Evolutionary conservation across 1,284 basidiomycete genomes (phyloP).

Genomic region (Cryptococcus wingfieldii): DNA sequence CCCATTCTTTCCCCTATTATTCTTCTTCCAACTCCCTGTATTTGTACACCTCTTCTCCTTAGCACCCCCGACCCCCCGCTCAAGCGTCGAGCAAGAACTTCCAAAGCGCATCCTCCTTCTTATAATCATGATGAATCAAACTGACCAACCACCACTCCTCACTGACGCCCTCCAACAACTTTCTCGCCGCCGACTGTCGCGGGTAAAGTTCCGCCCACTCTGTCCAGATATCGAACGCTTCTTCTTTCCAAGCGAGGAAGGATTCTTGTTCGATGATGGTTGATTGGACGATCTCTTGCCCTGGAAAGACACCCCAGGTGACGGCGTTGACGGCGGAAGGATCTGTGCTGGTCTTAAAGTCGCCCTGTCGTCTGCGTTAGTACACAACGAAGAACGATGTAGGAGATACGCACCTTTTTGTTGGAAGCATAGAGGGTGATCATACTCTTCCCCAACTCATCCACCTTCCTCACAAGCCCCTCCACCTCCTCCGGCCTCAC

Average conservation of each 20-base stretch:
- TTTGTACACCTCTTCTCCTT: neutral
- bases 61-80: neutral
- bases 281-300: constrained; percentile 95
- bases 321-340: constrained; percentile 95
- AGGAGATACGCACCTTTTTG: constrained; percentile 56
- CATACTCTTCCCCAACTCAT: constrained; percentile 57
- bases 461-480: constrained; percentile 59
- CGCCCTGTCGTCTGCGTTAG: constrained; percentile 55
- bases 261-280: constrained; percentile 96
- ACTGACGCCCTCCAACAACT: constrained; percentile 66
- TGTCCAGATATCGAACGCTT: constrained; percentile 93
- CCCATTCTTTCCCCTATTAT: neutral
- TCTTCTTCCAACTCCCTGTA: neutral
- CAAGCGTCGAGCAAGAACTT: constrained; percentile 60
- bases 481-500: constrained; percentile 63
- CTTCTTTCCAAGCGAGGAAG: constrained; percentile 97
- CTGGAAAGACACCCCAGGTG: constrained; percentile 99
- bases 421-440: constrained; percentile 86
- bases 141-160: constrained; percentile 85
- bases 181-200: constrained; percentile 66
- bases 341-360: constrained; percentile 86
- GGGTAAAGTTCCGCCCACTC: constrained; percentile 90
- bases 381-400: neutral
- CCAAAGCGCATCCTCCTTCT: constrained; percentile 77
- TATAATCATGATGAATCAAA: constrained; percentile 92